Conservation (phyloP, 768 basidiomycete genomes). For the Calocybe cyanea region DNA sequence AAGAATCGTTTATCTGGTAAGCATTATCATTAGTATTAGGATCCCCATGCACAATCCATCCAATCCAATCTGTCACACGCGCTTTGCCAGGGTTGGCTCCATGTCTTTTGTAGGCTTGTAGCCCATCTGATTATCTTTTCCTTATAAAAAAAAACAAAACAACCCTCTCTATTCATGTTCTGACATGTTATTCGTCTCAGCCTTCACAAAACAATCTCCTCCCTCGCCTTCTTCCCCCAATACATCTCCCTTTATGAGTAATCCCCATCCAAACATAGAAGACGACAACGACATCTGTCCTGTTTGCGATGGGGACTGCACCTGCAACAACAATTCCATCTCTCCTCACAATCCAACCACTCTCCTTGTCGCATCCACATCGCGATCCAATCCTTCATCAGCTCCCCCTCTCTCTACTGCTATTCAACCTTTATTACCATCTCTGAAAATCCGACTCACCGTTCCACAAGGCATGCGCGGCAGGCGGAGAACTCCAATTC, state of each 20-base stretch:
- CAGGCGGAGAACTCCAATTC: conserved; percentile 28
- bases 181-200: conserved; percentile 19
- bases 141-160: no score
- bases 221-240: conserved; percentile 62
- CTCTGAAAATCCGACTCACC: conserved; percentile 74
- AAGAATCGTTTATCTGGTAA: conserved; percentile 35
- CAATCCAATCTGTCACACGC: no score
- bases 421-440: conserved; percentile 27
- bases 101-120: no score
- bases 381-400: conserved; percentile 31
- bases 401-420: conserved; percentile 23
- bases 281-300: conserved; percentile 88
- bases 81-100: no score
- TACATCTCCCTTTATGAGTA: conserved; percentile 49
- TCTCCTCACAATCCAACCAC: conserved; percentile 30
- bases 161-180: no score
- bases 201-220: conserved; percentile 33
- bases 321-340: conserved; percentile 54
- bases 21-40: no score
- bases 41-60: no score
- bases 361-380: conserved; percentile 32
- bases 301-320: conserved; percentile 88
- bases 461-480: conserved; percentile 54
- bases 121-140: no score
- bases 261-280: conserved; percentile 47